Base-by-base conservation (phyloP, 176 grass and related monocot genomes). In the Aegilops tauschii region DNA sequence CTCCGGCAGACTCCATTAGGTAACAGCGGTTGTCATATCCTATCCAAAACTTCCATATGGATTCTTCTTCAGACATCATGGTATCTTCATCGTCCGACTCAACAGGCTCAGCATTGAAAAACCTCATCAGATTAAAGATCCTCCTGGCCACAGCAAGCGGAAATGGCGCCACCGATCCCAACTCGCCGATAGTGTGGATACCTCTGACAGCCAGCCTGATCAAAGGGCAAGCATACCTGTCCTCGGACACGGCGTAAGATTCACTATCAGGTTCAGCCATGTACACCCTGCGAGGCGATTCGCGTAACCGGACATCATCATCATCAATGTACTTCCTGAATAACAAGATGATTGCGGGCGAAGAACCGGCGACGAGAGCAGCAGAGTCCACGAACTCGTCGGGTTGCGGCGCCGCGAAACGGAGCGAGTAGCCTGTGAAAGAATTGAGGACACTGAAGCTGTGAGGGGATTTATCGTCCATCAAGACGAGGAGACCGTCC, bases 201-300 rank as follows among this genome's bases (percentile, higher is more conserved):
- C 76, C 54, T 21, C 20, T 9, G 20, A 61, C 17, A 61, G 76
- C 32, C 76, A 79, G 76, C 76, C 76, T 79, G 32, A 79, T 61
- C 28, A 61, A 21, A 34, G 75, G 29, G 29, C 45, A 78, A 32
- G 45, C 75, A 6, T 59, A 30, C 17, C 47, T 58, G 18, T 77
- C 75, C 75, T 77, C 49, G 1, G 11, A 77, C 75, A 35, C 6
- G 49, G 4, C 9, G 29, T 58, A 61, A 3, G 52, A n/a, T 8
- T 78, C 31, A 2, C 52, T 61, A 5, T 79, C 76, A 23, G 76
- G 76, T 6, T 79, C 21, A 36, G 31, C 54, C 31, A 21, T 37
- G 76, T 79, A 79, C 30, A 78, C 76, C 52, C 23, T 78, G 1
- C 52, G 18, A 8, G 54, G 27, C 12, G 76, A 37, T 10, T 78